Base-by-base conservation (phyloP, 768 basidiomycete species). In the Austroboletus festivus region DNA sequence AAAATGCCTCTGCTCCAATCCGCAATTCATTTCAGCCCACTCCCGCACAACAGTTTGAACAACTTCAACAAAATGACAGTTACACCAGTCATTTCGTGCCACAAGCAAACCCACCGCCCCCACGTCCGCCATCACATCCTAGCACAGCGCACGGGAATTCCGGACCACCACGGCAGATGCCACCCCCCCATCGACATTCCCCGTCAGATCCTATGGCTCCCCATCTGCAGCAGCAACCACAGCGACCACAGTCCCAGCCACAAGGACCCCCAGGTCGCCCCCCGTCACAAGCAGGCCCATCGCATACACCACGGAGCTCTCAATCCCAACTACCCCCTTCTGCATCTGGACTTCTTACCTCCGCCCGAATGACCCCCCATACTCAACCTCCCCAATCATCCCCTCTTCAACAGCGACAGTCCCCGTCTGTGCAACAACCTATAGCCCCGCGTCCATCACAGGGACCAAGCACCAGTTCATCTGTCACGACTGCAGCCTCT, bases 41-140 rank as follows among this genome's bases (percentile, higher is more conserved):
- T 0, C 83, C 85, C 2, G 81, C 82, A 3, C 85, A 88, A 58
- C 78, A 80, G 47, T 75, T 77, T 51, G 79, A 79, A 47, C 74
- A 81, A 57, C 80, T 82, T 72, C 75, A 73, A 51, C 68, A 71
- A 53, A 53, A 52, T 46, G 68, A 72, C 40, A 59, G 50, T 30
- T 75, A 68, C 47, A 38, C 52, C 28, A 24, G 56, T 46, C 64
- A 68, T 54, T 75, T 73, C 44, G 63, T 63, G 24, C 47, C 63
- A 6, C 72, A 73, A 63, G 66, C 51, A 63, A 75, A 60, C 62
- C 68, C 63, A 59, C 68, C 63, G 5, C 72, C 73, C 30, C n/a
- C n/a, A n/a, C 72, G 73, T 53, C 73, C 78, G 12, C 72, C 78
- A 40, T 75, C 75, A 39, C 74, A 74, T 58, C 72, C 64, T 48